Evolutionary conservation across 1,284 basidiomycete genomes (phyloP).

Genomic region (Leccinum cinnamomeum): DNA sequence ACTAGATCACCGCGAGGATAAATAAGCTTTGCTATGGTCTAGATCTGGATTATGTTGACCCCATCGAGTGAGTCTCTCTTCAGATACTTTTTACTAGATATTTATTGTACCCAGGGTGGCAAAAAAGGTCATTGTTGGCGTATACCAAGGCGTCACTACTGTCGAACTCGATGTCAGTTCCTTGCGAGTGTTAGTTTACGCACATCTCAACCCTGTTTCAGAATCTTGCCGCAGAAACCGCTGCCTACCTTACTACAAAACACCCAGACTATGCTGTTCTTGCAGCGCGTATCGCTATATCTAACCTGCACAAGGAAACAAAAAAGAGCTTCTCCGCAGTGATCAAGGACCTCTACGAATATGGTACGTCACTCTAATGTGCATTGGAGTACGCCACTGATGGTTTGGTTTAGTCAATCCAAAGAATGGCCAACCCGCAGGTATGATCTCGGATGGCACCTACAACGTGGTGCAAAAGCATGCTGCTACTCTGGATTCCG

Average conservation of each 20-base stretch:
- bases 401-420: slow-evolving; percentile 78
- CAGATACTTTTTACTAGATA: not conserved
- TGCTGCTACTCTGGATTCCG: slow-evolving; percentile 84
- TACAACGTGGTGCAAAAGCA: slow-evolving; percentile 86
- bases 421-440: slow-evolving; percentile 84
- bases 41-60: slow-evolving; percentile 90
- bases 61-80: slow-evolving; percentile 72
- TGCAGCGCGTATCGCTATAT: slow-evolving; percentile 97
- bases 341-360: slow-evolving; percentile 87
- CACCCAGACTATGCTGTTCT: slow-evolving; percentile 99
- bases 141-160: slow-evolving; percentile 95
- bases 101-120: slow-evolving; percentile 58
- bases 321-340: slow-evolving; percentile 96
- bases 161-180: slow-evolving; percentile 89
- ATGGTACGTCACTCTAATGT: slow-evolving; percentile 54
- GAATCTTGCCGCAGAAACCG: slow-evolving; percentile 96
- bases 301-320: slow-evolving; percentile 99
- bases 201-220: slow-evolving; percentile 34
- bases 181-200: not conserved
- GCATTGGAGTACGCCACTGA: slow-evolving; percentile 8
- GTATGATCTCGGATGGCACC: slow-evolving; percentile 91
- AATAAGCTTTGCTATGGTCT: slow-evolving; percentile 98
- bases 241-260: slow-evolving; percentile 95
- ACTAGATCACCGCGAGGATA: slow-evolving; percentile 85
- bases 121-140: slow-evolving; percentile 94